Evolutionary conservation across 768 basidiomycete genomes (phyloP), one percentile per base, ranked within the genome.

Genomic region (Trametes cubensis): DNA sequence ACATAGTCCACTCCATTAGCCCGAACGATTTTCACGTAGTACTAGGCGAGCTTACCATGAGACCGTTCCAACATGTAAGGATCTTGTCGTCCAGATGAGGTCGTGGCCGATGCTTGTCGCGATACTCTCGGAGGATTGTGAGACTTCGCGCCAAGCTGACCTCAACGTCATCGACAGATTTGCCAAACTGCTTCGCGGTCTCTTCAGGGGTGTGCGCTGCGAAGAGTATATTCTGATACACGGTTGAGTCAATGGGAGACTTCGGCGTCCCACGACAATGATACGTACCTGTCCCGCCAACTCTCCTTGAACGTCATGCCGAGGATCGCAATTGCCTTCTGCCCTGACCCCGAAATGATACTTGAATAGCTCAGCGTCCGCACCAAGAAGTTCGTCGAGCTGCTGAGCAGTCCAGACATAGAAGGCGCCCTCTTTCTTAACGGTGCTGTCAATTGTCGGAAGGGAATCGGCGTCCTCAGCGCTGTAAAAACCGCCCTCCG

Each of bases 81-180:
- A 79, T 75, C 71, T 79, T 79, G 65, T 79, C 78, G 65, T 79
- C 78, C 40, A 77, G 62, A 49, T 77, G 77, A 10, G 78, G 78
- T 20, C 74, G 63, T 15, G 77, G 77, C 18, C 78, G 65, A 6
- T 72, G 63, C 60, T 68, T 62, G 51, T 79, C 76, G 6, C 77
- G 67, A 41, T 70, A 66, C 14, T 67, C 63, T 41, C 72, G 73
- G 15, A 78, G 66, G 39, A 60, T 64, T 4, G 20, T 51, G 40
- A 73, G 58, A 14, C 61, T 67, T 6, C 56, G 42, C 14, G 62
- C 54, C 11, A 77, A 58, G 11, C 67, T 63, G 5, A 38, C 23
- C 34, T 64, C 62, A 1, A 73, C 70, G 18, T 75, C 67, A 6
- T 67, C 67, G 8, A 54, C 63, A 0, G 67, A 45, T 46, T 55